Base-by-base conservation (phyloP, 1,284 basidiomycete genomes). In the Pisolithus thermaeus region DNA sequence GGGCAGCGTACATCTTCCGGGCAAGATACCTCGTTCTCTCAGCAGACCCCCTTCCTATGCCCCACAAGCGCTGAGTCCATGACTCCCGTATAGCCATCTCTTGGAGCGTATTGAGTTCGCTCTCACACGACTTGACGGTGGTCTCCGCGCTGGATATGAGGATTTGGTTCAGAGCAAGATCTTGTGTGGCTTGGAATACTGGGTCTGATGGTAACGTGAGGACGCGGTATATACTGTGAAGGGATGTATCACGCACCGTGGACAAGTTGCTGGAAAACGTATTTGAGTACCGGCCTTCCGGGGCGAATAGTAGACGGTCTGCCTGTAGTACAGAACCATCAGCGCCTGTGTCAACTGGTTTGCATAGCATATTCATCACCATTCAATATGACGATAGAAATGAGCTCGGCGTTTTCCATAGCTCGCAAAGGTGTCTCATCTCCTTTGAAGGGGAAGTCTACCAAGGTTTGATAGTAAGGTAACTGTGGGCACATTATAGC, bases 381-480 rank as follows among this genome's bases (percentile, higher is more conserved):
- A 54, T 94, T 83, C 38, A 77, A 66, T 14, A 88, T 90, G 7
- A 76, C 77, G 45, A 99, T 87, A 1, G 83, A 76, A 56, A 98
- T 91, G 48, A 98, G 69, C 59, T 97, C 95, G 5, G 89, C 86
- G 59, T 91, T 87, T 64, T 97, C 96, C 80, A 99, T 84, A 25
- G 79, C 81, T 57, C 92, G 81, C 55, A 99, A 66, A 4, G 90
- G 77, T 12, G 74, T 72, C 64, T 97, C 94, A 60, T 94, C 86
- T 18, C 89, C 91, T 67, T 94, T 97, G 83, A 97, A 98, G 1
- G 91, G 92, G 64, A 87, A 89, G 49, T 91, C 86, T 52, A 89
- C 70, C 50, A 99, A 73, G 8, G 92, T 74, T 38, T 92, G 83
- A 53, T 92, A 83, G 67, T 97, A 98, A 9, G 88, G 77, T 14